Evolutionary conservation across 192 early-diverging fungal genomes (phyloP).

Genomic region (Coemansia sp.): DNA sequence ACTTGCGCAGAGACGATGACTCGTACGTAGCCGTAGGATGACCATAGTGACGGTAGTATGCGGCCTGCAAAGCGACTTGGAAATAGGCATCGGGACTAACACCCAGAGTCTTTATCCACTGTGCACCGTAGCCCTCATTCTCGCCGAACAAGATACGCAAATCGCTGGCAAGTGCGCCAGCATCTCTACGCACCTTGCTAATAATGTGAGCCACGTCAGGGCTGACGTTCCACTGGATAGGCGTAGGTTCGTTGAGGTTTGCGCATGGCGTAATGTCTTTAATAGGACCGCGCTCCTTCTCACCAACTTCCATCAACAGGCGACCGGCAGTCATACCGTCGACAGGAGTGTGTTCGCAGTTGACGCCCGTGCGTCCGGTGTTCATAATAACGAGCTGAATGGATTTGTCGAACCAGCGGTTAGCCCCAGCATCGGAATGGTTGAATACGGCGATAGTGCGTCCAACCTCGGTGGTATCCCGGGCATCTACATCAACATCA

Average conservation of each 20-base stretch:
- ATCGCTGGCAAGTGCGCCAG: slow-evolving; percentile 66
- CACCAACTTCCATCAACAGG: slow-evolving; percentile 73
- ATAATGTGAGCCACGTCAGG: slow-evolving; percentile 60
- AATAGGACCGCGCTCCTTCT: slow-evolving; percentile 36
- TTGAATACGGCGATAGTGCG: slow-evolving; percentile 71
- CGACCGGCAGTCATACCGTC: slow-evolving; percentile 88
- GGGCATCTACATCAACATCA: slow-evolving; percentile 70
- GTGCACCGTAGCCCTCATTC: slow-evolving; percentile 74
- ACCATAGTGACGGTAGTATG: slow-evolving; percentile 77
- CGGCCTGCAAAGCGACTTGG: slow-evolving; percentile 87
- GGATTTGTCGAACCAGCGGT: slow-evolving; percentile 98
- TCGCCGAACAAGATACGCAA: slow-evolving; percentile 73
- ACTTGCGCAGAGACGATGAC: slow-evolving; percentile 70
- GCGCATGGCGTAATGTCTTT: slow-evolving; percentile 36
- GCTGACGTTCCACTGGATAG: slow-evolving; percentile 74
- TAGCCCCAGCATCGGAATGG: slow-evolving; percentile 76
- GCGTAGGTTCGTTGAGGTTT: slow-evolving; percentile 55
- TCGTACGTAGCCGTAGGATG: slow-evolving; percentile 75
- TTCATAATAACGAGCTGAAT: slow-evolving; percentile 84
- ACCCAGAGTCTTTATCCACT: slow-evolving; percentile 83
- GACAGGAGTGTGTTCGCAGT: slow-evolving; percentile 94
- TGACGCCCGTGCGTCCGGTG: slow-evolving; percentile 87
- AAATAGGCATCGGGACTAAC: slow-evolving; percentile 88
- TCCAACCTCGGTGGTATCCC: slow-evolving; percentile 64
- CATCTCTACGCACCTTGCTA: slow-evolving; percentile 65